Conservation (phyloP, 768 basidiomycete species). For the Termitomyces sp. region DNA sequence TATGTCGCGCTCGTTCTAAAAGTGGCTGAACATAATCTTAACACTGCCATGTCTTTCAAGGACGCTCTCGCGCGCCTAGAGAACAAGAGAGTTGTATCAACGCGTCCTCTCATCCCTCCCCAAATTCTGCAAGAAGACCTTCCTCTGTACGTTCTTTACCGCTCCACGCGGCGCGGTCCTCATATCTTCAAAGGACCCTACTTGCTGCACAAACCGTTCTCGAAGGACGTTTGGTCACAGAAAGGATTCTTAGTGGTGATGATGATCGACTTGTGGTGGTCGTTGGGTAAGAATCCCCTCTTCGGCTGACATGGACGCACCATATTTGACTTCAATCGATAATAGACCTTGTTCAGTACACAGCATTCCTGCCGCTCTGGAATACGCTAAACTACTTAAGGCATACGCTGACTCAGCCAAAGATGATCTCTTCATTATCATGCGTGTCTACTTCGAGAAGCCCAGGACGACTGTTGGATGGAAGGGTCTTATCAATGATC, state of each 20-base stretch:
- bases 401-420: conserved; percentile 77
- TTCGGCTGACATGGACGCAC: not conserved
- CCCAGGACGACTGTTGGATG: conserved; percentile 95
- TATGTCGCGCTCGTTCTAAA: conserved; percentile 1
- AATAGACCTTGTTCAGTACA: conserved; percentile 92
- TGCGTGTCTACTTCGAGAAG: conserved; percentile 99
- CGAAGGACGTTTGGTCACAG: conserved; percentile 75
- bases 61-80: conserved; percentile 81
- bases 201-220: conserved; percentile 85
- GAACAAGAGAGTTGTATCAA: conserved; percentile 83
- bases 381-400: conserved; percentile 79
- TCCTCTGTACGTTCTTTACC: conserved; percentile 57
- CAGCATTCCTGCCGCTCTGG: conserved; percentile 79
- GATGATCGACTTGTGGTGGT: conserved; percentile 94
- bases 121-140: conserved; percentile 94
- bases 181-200: conserved; percentile 51
- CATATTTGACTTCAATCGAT: conserved; percentile 4
- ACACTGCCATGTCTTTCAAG: conserved; percentile 73
- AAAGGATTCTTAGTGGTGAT: conserved; percentile 76
- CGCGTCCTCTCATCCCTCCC: conserved; percentile 88
- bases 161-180: conserved; percentile 7
- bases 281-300: conserved; percentile 59
- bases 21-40: conserved; percentile 43
- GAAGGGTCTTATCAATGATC: conserved; percentile 99
- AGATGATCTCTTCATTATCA: conserved; percentile 89